Evolutionary conservation across 164 flowering plant species (phyloP), one percentile per base, ranked within the genome.

Genomic region (Houttuynia cordata): DNA sequence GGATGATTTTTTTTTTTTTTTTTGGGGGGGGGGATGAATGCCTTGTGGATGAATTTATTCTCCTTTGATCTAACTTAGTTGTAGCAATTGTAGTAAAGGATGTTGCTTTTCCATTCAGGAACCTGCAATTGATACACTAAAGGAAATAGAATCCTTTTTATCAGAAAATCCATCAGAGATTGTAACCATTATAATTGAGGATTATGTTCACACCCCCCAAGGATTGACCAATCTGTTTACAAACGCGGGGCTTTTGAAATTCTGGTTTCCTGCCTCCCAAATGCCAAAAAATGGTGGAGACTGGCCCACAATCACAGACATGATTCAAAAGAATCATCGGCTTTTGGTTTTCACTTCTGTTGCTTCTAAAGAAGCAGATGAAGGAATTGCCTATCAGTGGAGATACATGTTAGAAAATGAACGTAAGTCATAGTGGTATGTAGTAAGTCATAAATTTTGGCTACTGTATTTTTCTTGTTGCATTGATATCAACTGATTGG

Each of bases 381-480:
- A 94, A 75, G 96, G 96, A 65, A 75, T 94, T 61, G 96, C 99
- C 30, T 94, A 91, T 66, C 97, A 91, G 64, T 94, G 97, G 99
- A 87, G 77, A 70, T 85, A 87, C 73, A 80, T 94, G 81, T 72
- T 88, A 50, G 99, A 94, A 77, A 94, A 94, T 67, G 99, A 91
- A 53, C 41, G 97, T 94, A 77, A 76, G 93, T 64, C 34, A 24
- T 24, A 10, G 1, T 24, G 8, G 57, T n/a, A 13, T 12, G 13
- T 23, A 12, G 0, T 45, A 0, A 45, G 17, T 45, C 30, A 24
- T 21, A 34, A 10, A 4, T 23, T 20, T 18, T n/a, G n/a, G 21
- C 55, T 52, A 20, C 10, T 2, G 37, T 30, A 30, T 30, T 30
- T 2, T 53, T 34, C 40, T 37, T n/a, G n/a, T 34, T 34, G 21